Evolutionary conservation across 345 rosid species (phyloP).

Genomic region (Stellera chamaejasme): DNA sequence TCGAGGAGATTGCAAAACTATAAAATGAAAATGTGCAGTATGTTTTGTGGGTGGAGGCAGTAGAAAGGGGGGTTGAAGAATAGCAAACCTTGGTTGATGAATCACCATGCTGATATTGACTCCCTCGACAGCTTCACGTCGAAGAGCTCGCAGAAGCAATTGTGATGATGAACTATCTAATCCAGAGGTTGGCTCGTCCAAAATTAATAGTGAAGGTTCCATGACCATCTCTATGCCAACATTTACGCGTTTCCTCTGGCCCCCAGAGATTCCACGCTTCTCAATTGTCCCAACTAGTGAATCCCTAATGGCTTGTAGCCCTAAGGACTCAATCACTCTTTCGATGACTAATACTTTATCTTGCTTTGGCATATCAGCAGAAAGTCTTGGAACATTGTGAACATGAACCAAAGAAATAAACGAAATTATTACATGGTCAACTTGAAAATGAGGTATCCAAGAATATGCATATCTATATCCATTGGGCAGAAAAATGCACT

Average conservation of each 20-base stretch:
- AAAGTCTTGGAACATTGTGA: constrained; percentile 29
- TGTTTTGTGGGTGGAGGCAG: not conserved
- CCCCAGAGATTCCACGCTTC: constrained; percentile 88
- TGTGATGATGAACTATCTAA: constrained; percentile 84
- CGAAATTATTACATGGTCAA: constrained; percentile 11
- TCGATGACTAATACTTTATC: constrained; percentile 85
- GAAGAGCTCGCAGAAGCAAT: constrained; percentile 72
- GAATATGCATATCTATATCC: too few relatives aligned
- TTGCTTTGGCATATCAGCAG: constrained; percentile 72
- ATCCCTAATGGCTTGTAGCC: constrained; percentile 75
- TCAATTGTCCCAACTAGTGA: constrained; percentile 87
- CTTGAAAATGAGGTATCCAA: not conserved
- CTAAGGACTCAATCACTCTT: constrained; percentile 85
- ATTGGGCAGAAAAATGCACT: too few relatives aligned
- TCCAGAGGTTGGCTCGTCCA: constrained; percentile 92
- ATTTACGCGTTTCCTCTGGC: constrained; percentile 90
- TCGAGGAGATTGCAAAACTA: too few relatives aligned
- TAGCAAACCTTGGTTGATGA: constrained; percentile 81
- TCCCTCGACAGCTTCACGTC: constrained; percentile 90
- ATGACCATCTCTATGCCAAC: constrained; percentile 94
- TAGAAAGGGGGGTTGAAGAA: not conserved
- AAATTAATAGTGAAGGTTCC: constrained; percentile 88
- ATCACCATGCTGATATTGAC: constrained; percentile 85
- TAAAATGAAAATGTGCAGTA: too few relatives aligned
- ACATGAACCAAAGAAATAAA: constrained; percentile 11